These are phyloP conservation scores for Paracorniculantispora psalliotae DNA, from an alignment of 2,329 filamentous ascomycete species.

Conservation along the genomic window DNA sequence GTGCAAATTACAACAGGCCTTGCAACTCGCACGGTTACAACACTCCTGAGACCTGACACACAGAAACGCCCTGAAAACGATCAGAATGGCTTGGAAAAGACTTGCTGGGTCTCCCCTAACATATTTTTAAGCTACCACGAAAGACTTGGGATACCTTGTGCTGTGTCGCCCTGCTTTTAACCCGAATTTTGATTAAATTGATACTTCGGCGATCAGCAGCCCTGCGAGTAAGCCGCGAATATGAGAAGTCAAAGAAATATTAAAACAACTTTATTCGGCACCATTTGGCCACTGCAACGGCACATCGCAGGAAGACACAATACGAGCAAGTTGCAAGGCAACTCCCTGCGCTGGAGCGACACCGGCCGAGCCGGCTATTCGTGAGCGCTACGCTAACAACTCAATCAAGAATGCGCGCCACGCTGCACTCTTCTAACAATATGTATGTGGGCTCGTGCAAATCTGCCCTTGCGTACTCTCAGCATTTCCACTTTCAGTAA, in stretches of 20 bases:
- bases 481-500: background rate
- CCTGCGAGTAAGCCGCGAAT: background rate
- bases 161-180: background rate
- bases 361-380: background rate
- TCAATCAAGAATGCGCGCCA: background rate
- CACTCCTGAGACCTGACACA: constrained; percentile 1
- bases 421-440: background rate
- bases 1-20: background rate
- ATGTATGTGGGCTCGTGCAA: background rate
- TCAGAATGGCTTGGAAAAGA: background rate
- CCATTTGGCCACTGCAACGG: background rate
- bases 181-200: background rate
- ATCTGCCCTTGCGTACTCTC: background rate
- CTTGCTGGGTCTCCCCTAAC: background rate
- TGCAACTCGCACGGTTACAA: background rate
- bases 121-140: background rate
- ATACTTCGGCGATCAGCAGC: background rate
- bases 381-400: background rate
- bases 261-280: too few relatives aligned
- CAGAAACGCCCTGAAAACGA: background rate
- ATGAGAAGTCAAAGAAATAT: background rate
- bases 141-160: background rate
- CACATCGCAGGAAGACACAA: background rate
- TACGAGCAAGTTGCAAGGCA: background rate
- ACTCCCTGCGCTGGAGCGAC: background rate